Conservation (phyloP, 2,329 filamentous ascomycete species). For the Sclerotinia trifoliorum region DNA sequence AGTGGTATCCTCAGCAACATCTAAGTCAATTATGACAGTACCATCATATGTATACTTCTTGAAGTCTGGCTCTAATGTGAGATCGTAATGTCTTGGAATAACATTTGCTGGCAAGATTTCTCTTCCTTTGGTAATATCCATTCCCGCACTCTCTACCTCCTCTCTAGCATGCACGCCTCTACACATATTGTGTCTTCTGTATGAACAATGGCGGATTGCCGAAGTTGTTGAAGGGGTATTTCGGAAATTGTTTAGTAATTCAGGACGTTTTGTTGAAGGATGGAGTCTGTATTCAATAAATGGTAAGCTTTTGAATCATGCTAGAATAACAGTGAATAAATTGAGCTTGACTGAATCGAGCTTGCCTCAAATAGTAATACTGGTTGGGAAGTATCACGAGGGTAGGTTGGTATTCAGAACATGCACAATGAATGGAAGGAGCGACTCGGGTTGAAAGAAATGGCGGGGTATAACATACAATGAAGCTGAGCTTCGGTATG, state of each 20-base stretch:
- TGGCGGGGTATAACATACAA: conserved; percentile 21
- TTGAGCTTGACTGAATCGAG: neutral
- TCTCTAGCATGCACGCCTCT: conserved; percentile 54
- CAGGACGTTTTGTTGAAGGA: conserved; percentile 30
- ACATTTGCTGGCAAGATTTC: conserved; percentile 91
- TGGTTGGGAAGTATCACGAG: conserved; percentile 7
- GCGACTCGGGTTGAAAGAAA: conserved; percentile 16
- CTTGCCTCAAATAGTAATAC: conserved; percentile 8
- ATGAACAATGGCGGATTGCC: conserved; percentile 64
- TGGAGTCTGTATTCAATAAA: conserved; percentile 28
- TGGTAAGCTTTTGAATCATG: conserved; percentile 11
- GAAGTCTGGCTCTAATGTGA: conserved; percentile 89
- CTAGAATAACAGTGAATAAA: conserved; percentile 3
- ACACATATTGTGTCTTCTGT: conserved; percentile 71
- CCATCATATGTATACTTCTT: conserved; percentile 85
- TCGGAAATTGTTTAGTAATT: conserved; percentile 28
- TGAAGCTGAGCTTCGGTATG: conserved; percentile 19
- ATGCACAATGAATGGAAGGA: neutral
- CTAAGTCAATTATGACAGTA: conserved; percentile 79
- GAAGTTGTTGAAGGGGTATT: conserved; percentile 30
- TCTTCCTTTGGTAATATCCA: conserved; percentile 63
- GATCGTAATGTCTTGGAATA: conserved; percentile 85
- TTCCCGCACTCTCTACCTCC: conserved; percentile 54
- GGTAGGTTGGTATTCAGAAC: neutral
- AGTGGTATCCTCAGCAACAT: conserved; percentile 79